These are phyloP conservation scores for Saccharomycopsis amapae DNA, from an alignment of 805 yeast genomes.

Conservation along the genomic window DNA sequence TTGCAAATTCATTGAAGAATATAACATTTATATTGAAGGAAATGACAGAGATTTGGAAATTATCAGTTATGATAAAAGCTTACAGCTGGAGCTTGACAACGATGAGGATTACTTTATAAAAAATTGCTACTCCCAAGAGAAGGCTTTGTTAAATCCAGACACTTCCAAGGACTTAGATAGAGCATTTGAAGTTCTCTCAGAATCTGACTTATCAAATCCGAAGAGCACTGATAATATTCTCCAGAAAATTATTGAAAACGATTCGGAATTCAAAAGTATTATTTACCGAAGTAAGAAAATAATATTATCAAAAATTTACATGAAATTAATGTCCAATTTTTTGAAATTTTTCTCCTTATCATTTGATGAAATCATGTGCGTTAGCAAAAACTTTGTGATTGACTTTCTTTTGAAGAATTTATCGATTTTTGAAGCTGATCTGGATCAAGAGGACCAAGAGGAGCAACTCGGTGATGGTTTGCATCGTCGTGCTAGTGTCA, in stretches of 20 bases:
- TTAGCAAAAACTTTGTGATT: constrained; percentile 14
- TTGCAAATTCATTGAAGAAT: background rate
- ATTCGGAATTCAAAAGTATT: constrained; percentile 18
- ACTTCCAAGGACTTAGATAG: constrained; percentile 15
- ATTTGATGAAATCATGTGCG: constrained; percentile 14
- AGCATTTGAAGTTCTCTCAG: constrained; percentile 15
- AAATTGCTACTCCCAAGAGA: constrained; percentile 14
- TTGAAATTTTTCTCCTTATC: constrained; percentile 11
- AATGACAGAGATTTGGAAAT: constrained; percentile 5
- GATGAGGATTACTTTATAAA: constrained; percentile 17
- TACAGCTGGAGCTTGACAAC: constrained; percentile 10
- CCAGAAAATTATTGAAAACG: constrained; percentile 15
- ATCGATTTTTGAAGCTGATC: constrained; percentile 15
- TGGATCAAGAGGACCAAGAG: constrained; percentile 2
- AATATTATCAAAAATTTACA: constrained; percentile 17
- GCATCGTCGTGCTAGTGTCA: background rate
- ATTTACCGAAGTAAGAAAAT: constrained; percentile 6
- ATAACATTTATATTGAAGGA: background rate
- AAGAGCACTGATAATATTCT: constrained; percentile 11
- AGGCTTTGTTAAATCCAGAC: constrained; percentile 9
- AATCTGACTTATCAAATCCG: constrained; percentile 11
- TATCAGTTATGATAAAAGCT: constrained; percentile 1
- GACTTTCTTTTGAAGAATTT: constrained; percentile 16
- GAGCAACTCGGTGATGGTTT: background rate
- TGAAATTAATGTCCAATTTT: constrained; percentile 16